Percentiles rank a stretch among this genome's conserved stretches.
phyloP scores from a whole-genome alignment of 345 rosid genomes.

The Mangifera indica region DNA sequence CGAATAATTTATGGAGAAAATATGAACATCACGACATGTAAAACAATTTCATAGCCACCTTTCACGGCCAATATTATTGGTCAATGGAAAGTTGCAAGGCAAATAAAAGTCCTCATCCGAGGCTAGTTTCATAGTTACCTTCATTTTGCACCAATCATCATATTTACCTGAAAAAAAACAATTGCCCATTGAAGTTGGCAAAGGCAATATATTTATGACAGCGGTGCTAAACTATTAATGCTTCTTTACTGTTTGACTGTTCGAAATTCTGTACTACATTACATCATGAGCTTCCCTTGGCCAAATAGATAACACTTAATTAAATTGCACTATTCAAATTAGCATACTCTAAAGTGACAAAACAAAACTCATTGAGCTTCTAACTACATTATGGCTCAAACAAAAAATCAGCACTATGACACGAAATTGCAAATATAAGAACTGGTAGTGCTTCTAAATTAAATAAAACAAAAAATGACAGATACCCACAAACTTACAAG shows the following conservation, averaged over 20 bases:
- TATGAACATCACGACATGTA: too few relatives aligned
- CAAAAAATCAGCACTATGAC: neutral
- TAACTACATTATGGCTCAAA: neutral
- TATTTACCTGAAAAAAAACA: too few relatives aligned
- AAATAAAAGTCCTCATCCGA: neutral
- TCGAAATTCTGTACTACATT: neutral
- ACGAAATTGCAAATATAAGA: conserved; percentile 8
- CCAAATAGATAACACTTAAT: neutral
- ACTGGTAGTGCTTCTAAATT: neutral
- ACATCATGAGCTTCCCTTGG: neutral
- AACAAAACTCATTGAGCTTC: neutral
- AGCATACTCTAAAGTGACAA: neutral
- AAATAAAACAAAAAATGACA: neutral
- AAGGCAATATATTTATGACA: too few relatives aligned
- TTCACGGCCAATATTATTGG: neutral
- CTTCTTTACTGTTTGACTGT: too few relatives aligned
- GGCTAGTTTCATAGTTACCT: too few relatives aligned
- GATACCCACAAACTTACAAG: neutral
- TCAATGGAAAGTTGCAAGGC: neutral
- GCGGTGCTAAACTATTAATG: too few relatives aligned
- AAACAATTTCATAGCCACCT: neutral
- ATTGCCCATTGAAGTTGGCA: too few relatives aligned
- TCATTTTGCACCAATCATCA: neutral
- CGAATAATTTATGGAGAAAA: neutral
- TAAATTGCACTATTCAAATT: neutral